Conservation (phyloP, 257 asterid genomes). For the Salvia miltiorrhiza region DNA sequence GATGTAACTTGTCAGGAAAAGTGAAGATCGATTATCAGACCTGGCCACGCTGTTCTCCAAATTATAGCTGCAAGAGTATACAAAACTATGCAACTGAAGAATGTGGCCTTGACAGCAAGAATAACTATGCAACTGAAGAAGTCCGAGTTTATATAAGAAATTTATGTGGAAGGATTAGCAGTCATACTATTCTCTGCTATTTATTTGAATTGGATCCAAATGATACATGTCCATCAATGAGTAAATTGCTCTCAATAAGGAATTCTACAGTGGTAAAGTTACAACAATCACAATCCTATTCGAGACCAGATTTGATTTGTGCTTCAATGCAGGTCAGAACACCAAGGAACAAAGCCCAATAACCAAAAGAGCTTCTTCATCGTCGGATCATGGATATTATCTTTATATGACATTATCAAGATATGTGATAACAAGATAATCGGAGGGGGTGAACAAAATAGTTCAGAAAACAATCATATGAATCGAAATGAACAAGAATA, state of each 20-base stretch:
- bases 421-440: constrained; percentile 20
- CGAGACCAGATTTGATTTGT: constrained; percentile 29
- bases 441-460: constrained; percentile 13
- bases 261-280: constrained; percentile 31
- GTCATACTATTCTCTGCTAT: constrained; percentile 28
- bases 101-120: background rate
- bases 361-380: constrained; percentile 17
- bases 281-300: constrained; percentile 48
- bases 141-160: constrained; percentile 3
- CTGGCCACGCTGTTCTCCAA: background rate
- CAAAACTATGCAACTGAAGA: background rate
- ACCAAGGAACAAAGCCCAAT: constrained; percentile 15
- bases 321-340: constrained; percentile 24
- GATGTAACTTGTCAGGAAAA: background rate
- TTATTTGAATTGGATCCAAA: constrained; percentile 34
- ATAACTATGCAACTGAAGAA: background rate
- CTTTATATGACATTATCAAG: constrained; percentile 21
- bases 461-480: constrained; percentile 31
- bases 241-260: constrained; percentile 22
- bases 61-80: background rate
- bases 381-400: constrained; percentile 25
- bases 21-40: background rate
- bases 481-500: constrained; percentile 34
- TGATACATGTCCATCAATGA: constrained; percentile 20
- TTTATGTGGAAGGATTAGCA: background rate